Evolutionary conservation across 2,329 filamentous ascomycete species (phyloP).

Genomic region (Colletotrichum sidae): DNA sequence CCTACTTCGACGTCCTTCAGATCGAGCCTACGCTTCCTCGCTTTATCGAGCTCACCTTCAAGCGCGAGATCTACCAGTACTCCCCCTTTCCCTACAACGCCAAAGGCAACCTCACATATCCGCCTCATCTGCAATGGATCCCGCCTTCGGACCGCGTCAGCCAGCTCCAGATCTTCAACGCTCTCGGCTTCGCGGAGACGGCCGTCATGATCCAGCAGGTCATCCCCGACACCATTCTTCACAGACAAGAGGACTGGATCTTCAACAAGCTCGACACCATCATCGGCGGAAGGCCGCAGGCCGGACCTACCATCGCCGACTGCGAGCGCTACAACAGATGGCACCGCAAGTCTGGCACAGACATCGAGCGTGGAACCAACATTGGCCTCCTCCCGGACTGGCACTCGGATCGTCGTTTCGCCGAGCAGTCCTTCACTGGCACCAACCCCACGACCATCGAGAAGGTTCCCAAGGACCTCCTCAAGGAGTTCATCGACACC

Average conservation of each 20-base stretch:
- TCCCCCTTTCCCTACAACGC: slow-evolving; percentile 39
- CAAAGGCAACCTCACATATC: slow-evolving; percentile 45
- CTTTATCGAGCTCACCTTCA: slow-evolving; percentile 44
- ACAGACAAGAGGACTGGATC: slow-evolving; percentile 47
- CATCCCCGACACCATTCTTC: slow-evolving; percentile 46
- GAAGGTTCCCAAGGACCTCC: slow-evolving; percentile 47
- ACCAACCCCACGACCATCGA: slow-evolving; percentile 59
- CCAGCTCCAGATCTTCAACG: slow-evolving; percentile 47
- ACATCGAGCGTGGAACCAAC: slow-evolving; percentile 48
- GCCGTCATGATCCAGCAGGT: slow-evolving; percentile 47
- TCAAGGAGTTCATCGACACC: slow-evolving; percentile 49
- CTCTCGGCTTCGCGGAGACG: slow-evolving; percentile 45
- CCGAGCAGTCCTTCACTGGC: slow-evolving; percentile 57
- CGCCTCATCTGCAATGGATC: slow-evolving; percentile 46
- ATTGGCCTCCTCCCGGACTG: slow-evolving; percentile 44
- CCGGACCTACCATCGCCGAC: slow-evolving; percentile 47
- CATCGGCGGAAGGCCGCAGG: slow-evolving; percentile 44
- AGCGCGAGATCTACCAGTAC: slow-evolving; percentile 46
- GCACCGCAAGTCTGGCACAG: slow-evolving; percentile 48
- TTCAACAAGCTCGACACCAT: slow-evolving; percentile 41
- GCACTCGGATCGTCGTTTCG: slow-evolving; percentile 51
- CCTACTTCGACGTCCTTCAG: slow-evolving; percentile 48
- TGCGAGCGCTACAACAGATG: slow-evolving; percentile 48
- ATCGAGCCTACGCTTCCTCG: slow-evolving; percentile 48
- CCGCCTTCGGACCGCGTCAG: slow-evolving; percentile 42